Evolutionary conservation across 345 rosid species (phyloP).

Genomic region (Rhodamnia argentea): DNA sequence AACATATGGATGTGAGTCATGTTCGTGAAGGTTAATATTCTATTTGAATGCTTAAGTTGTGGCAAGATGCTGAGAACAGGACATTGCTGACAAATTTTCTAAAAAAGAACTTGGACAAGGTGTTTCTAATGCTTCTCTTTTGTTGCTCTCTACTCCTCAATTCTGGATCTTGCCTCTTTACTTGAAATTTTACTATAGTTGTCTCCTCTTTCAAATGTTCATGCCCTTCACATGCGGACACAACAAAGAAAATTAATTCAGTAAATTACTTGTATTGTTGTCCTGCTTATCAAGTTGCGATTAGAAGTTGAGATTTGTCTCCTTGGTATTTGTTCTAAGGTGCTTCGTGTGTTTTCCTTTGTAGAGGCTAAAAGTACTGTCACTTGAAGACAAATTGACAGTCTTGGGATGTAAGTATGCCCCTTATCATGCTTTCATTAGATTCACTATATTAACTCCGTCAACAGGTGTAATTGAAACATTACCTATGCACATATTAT

Average conservation of each 20-base stretch:
- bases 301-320: neutral
- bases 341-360: neutral
- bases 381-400: constrained; percentile 72
- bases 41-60: constrained; percentile 42
- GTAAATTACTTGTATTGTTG: neutral
- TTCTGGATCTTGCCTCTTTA: neutral
- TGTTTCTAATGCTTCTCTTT: constrained; percentile 8
- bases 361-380: constrained; percentile 82
- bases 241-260: neutral
- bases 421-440: neutral
- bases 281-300: neutral
- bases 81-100: constrained; percentile 52
- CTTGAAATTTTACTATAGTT: neutral
- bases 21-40: neutral
- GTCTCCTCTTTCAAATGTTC: neutral
- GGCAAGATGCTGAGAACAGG: constrained; percentile 96
- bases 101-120: constrained; percentile 64
- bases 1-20: neutral
- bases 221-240: neutral
- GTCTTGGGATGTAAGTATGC: constrained; percentile 87
- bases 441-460: neutral
- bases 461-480: neutral
- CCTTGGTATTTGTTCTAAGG: neutral
- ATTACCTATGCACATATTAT: neutral
- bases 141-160: neutral